Conservation (phyloP, 2,329 filamentous ascomycete species). For the Fusarium euwallaceae region DNA sequence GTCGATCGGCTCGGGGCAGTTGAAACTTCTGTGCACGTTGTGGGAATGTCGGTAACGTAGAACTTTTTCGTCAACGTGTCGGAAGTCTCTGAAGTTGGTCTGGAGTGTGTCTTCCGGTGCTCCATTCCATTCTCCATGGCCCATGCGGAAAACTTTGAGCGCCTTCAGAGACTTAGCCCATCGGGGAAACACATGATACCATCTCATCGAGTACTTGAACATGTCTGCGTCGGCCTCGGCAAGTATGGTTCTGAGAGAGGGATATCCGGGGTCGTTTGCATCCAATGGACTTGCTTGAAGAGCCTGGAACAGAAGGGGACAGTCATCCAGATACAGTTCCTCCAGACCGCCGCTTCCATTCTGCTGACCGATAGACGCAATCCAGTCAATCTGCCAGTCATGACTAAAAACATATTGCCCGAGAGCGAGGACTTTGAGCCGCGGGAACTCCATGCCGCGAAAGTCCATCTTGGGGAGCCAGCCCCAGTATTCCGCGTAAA, state of each 20-base stretch:
- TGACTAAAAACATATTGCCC: constrained; percentile 58
- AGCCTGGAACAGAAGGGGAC: constrained; percentile 49
- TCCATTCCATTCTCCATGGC: background rate
- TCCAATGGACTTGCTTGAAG: background rate
- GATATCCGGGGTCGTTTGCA: constrained; percentile 16
- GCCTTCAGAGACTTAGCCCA: constrained; percentile 25
- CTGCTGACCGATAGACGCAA: constrained; percentile 52
- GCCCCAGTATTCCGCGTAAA: constrained; percentile 52
- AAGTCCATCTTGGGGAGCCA: constrained; percentile 56
- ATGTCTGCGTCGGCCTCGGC: accelerated
- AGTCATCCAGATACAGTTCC: constrained; percentile 58
- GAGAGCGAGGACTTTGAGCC: constrained; percentile 55
- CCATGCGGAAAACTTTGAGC: constrained; percentile 17
- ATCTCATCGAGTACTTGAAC: constrained; percentile 1
- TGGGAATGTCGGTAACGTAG: background rate
- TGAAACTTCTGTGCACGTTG: background rate
- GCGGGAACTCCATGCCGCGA: constrained; percentile 49
- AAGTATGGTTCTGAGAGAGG: background rate
- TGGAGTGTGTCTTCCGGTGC: background rate
- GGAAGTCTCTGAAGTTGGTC: background rate
- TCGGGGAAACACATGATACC: constrained; percentile 18
- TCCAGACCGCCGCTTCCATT: constrained; percentile 43
- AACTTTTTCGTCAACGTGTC: background rate
- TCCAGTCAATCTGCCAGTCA: constrained; percentile 62
- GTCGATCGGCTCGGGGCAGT: background rate